Conservation (phyloP, 805 yeast genomes). For the Diddensiella transvaalensis region DNA sequence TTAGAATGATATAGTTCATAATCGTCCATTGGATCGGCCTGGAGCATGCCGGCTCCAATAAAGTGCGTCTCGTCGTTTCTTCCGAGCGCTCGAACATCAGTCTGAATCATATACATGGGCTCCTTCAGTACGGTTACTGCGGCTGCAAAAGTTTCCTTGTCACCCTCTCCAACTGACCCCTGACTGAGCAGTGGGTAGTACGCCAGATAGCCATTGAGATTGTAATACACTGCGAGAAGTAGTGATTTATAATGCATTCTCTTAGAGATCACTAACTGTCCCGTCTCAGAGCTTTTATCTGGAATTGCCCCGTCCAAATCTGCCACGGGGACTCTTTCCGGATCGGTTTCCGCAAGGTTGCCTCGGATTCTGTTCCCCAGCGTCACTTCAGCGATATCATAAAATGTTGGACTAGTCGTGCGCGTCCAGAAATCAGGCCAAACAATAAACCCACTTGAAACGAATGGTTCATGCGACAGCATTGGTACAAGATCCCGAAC, state of each 20-base stretch:
- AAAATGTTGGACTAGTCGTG: conserved; percentile 70
- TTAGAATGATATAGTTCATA: conserved; percentile 27
- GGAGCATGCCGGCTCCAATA: conserved; percentile 74
- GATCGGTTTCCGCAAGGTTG: conserved; percentile 38
- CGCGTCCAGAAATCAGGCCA: conserved; percentile 94
- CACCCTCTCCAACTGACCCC: conserved; percentile 75
- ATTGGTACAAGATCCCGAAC: conserved; percentile 58
- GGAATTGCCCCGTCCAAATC: conserved; percentile 68
- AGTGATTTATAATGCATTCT: conserved; percentile 53
- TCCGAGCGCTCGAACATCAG: conserved; percentile 39
- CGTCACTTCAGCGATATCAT: conserved; percentile 59
- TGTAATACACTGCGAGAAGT: conserved; percentile 60
- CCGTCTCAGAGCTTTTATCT: conserved; percentile 66
- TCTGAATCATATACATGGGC: conserved; percentile 51
- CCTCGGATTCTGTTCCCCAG: conserved; percentile 41
- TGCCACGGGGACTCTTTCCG: conserved; percentile 43
- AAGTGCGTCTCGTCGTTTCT: conserved; percentile 37
- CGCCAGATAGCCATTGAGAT: conserved; percentile 56
- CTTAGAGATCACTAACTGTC: conserved; percentile 60
- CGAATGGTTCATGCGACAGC: conserved; percentile 56
- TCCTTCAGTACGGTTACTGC: conserved; percentile 62
- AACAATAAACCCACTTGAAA: conserved; percentile 47
- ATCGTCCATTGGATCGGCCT: conserved; percentile 63
- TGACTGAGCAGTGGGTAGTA: conserved; percentile 59
- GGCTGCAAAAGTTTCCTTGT: conserved; percentile 72